A percentile compares a stretch with the other conserved stretches of the same genome.
These are phyloP conservation scores for Rhodofomes roseus DNA, from an alignment of 1,284 basidiomycete genomes.

Conservation along the genomic window DNA sequence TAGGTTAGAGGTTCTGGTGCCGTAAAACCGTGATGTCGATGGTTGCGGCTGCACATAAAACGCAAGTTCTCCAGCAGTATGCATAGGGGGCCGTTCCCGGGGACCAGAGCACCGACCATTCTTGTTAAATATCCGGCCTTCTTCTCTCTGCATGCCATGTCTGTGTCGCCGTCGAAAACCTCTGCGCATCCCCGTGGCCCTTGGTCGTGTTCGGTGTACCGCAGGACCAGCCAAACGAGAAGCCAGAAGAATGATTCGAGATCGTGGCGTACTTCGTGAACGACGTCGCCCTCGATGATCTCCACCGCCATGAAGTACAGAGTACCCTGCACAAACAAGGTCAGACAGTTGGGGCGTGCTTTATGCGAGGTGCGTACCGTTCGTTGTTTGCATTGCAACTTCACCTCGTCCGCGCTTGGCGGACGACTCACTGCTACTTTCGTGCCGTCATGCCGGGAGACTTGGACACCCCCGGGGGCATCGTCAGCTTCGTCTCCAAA, in stretches of 20 bases:
- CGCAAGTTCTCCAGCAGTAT: not conserved
- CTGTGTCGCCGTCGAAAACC: not conserved
- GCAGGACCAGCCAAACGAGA: slow-evolving; percentile 13
- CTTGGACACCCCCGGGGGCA: too few relatives aligned
- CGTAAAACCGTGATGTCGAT: not conserved
- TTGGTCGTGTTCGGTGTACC: slow-evolving; percentile 6
- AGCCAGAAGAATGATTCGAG: slow-evolving; percentile 18
- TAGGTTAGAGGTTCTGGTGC: not conserved
- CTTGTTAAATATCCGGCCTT: not conserved
- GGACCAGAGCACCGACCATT: not conserved
- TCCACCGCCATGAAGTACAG: slow-evolving; percentile 13
- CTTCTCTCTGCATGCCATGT: not conserved
- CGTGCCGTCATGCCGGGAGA: too few relatives aligned
- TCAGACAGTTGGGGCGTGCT: not conserved
- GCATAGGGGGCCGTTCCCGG: not conserved
- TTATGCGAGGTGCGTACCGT: slow-evolving; percentile 6
- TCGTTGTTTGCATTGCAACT: slow-evolving; percentile 8
- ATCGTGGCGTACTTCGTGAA: slow-evolving; percentile 12
- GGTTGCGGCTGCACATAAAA: not conserved
- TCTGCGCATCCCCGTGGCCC: not conserved
- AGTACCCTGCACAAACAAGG: slow-evolving; percentile 8
- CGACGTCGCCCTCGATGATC: not conserved
- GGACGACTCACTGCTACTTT: too few relatives aligned
- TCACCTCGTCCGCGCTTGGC: not conserved
- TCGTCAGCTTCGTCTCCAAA: not conserved